Conservation (phyloP, 1,139 yeast genomes). For the Spathaspora jeffriesii region DNA sequence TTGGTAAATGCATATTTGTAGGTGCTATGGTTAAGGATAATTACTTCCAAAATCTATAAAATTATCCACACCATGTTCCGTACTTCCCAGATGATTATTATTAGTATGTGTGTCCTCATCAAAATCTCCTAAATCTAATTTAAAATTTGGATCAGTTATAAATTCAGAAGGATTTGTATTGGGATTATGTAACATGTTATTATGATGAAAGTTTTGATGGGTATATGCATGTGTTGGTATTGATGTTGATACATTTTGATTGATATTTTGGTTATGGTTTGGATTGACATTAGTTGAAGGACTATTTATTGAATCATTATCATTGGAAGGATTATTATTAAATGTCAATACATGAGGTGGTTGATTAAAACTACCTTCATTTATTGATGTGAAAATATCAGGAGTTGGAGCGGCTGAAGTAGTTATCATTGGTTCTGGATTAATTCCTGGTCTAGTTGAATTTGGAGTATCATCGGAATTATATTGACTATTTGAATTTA, state of each 20-base stretch:
- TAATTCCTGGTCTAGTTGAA: background rate
- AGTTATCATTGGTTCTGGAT: conserved; percentile 1
- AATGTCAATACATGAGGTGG: conserved; percentile 1
- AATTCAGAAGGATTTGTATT: conserved; percentile 3
- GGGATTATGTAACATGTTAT: background rate
- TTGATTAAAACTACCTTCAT: conserved; percentile 1
- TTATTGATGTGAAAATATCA: conserved; percentile 4
- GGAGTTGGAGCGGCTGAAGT: conserved; percentile 5
- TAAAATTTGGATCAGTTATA: conserved; percentile 1
- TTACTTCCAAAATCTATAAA: conserved; percentile 6
- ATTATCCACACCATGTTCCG: conserved; percentile 5
- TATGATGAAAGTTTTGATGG: conserved; percentile 3
- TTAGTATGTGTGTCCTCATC: background rate
- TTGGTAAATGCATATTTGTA: background rate
- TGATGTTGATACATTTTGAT: background rate
- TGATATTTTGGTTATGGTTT: background rate
- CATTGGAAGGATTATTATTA: background rate
- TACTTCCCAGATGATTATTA: background rate
- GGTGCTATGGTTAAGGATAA: conserved; percentile 2
- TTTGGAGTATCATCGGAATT: conserved; percentile 4
- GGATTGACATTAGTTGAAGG: background rate
- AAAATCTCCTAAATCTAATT: conserved; percentile 5
- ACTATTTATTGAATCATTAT: conserved; percentile 4
- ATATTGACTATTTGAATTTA: conserved; percentile 3
- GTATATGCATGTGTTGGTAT: conserved; percentile 4